Base-by-base conservation (phyloP, 306 rosid species). In the Quercus suber region DNA sequence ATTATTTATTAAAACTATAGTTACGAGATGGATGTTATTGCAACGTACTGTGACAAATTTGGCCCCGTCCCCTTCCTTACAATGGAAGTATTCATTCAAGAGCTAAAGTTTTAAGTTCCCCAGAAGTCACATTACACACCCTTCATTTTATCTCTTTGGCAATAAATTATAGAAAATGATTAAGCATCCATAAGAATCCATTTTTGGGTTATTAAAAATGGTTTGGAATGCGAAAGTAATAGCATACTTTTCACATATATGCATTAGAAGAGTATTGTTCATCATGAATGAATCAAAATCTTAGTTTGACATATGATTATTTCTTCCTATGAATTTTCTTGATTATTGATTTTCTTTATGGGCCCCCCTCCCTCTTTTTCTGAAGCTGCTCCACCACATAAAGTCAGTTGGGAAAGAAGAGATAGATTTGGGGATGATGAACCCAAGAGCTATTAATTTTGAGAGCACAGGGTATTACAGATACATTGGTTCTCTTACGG, bases 401-500 rank as follows among this genome's bases (percentile, higher is more conserved):
- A 86, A 84, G 61, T 79, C 84, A 43, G 19, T 69, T 49, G 83
- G 82, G 5, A 80, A 78, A 13, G 70, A 86, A 35, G 92, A 88
- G 6, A 71, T 28, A 82, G 82, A 90, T 71, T 33, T 92, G 33
- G 98, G 98, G 74, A 74, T 70, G 5, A 1, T 90, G 2, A 88
- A 90, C 73, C 89, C 96, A 1, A 81, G 82, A 68, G 65, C 76
- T 1, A 88, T 94, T 28, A 85, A 81, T 55, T 88, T 92, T 77
- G 93, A 89, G 15, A 73, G 83, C 82, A 72, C 84, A 75, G 84
- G 84, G 65, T 94, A 94, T 71, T 92, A 86, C 81, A 88, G 97
- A 89, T 94, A 92, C 71, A 28, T 86, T 65, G 98, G 97, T 27
- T 94, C 97, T 61, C 88, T 91, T 55, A 91, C 97, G 31, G 81